These are phyloP conservation scores for Boletus tomentosulus DNA, from an alignment of 768 basidiomycete genomes.

Conservation along the genomic window DNA sequence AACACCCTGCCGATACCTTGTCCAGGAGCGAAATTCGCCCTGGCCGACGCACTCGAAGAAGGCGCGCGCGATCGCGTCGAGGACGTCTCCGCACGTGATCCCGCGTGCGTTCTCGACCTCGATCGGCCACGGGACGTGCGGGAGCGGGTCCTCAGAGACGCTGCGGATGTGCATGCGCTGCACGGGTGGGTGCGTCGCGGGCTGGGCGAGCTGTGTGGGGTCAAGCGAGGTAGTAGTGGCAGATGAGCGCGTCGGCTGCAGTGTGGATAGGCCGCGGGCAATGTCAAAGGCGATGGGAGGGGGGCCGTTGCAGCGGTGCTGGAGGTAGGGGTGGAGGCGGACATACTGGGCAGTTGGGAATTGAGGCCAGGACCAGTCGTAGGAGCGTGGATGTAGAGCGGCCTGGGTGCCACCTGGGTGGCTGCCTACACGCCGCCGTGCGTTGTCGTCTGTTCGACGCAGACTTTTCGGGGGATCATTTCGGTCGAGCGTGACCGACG, in stretches of 20 bases:
- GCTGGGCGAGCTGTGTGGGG: conserved; percentile 44
- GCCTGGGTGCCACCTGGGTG: conserved; percentile 51
- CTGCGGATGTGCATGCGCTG: conserved; percentile 52
- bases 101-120: conserved; percentile 44
- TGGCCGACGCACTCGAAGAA: conserved; percentile 32
- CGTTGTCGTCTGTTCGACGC: conserved; percentile 12
- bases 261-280: conserved; percentile 17
- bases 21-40: conserved; percentile 25
- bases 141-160: conserved; percentile 49
- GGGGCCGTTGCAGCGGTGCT: conserved; percentile 39
- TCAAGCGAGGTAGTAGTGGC: conserved; percentile 30
- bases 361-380: conserved; percentile 38
- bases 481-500: conserved; percentile 26
- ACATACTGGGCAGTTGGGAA: conserved; percentile 43
- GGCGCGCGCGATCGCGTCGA: conserved; percentile 42
- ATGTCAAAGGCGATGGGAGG: conserved; percentile 50
- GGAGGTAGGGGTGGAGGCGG: conserved; percentile 55
- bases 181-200: conserved; percentile 60
- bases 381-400: conserved; percentile 47
- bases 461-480: conserved; percentile 34
- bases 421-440: conserved; percentile 36
- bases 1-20: conserved; percentile 28
- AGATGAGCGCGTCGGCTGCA: too few species aligned
- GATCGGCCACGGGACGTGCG: conserved; percentile 53
- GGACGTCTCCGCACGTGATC: conserved; percentile 49